Base-by-base conservation (phyloP, 2,329 filamentous ascomycete species). In the Talaromyces sp. region DNA sequence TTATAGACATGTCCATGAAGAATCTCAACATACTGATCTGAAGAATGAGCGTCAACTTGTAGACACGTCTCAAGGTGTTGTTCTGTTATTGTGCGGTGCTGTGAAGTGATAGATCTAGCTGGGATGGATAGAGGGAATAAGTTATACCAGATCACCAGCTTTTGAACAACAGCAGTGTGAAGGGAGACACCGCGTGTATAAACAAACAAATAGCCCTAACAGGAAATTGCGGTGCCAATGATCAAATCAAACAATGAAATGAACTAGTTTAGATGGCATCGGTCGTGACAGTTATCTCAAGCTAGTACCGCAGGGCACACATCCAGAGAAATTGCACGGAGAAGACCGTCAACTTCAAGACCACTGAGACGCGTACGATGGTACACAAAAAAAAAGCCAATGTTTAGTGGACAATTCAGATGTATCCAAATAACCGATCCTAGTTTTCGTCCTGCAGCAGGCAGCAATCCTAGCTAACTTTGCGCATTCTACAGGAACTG, bases 121-220 rank as follows among this genome's bases (percentile, higher is more conserved):
- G 52, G 16, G n/a, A 39, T 39, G 19, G 33, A 37, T 14, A 6
- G n/a, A 1, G 33, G 14, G 10, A 5, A 56, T 8, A 56, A 3
- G 39, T 22, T 22, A 56, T 56, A 16, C 31, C 19, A 37, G 6
- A 24, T 5, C n/a, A 37, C 5, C 9, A 16, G 33, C n/a, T 56
- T 56, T 11, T 22, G 2, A 19, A 22, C 33, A 39, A 56, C 19
- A 13, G 24, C n/a, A 39, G 5, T 56, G 52, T 19, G 24, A 39
- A 37, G 31, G 11, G 5, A 7, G 39, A 22, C n/a, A 37, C 52
- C 33, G 11, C 33, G 52, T 24, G 9, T 14, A 52, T 31, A 56
- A 37, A 56, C 19, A 56, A 56, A 56, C 52, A 56, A 56, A 37
- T 56, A 16, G 33, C 52, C 52, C 52, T 56, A 56, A 56, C n/a